Conservation (phyloP, 345 rosid species). For the Boechera retrofracta region DNA sequence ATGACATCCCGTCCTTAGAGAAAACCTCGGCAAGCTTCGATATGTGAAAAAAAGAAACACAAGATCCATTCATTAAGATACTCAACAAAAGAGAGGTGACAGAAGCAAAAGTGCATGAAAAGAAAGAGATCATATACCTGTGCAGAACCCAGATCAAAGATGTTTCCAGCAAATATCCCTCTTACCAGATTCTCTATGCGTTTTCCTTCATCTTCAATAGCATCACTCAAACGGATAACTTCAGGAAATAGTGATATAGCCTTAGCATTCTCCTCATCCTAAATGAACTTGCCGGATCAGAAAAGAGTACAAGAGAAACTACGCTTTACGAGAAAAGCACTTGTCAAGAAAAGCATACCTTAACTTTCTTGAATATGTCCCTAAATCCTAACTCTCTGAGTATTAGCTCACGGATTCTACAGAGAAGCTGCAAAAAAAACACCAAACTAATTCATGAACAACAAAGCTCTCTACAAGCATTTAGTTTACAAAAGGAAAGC, state of each 20-base stretch:
- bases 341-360: conserved; percentile 52
- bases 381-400: conserved; percentile 93
- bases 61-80: neutral
- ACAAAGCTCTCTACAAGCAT: conserved; percentile 15
- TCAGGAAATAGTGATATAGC: conserved; percentile 85
- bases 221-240: conserved; percentile 75
- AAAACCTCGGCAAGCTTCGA: conserved; percentile 97
- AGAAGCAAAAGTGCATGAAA: neutral
- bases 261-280: conserved; percentile 99
- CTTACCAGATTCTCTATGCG: conserved; percentile 74
- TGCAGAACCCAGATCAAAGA: conserved; percentile 97
- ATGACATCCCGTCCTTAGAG: conserved; percentile 96
- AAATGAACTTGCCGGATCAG: conserved; percentile 26
- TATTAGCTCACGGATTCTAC: conserved; percentile 84
- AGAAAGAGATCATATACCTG: conserved; percentile 58
- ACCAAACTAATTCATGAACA: conserved; percentile 22
- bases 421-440: conserved; percentile 63
- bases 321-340: neutral
- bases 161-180: conserved; percentile 97
- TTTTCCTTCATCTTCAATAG: conserved; percentile 67
- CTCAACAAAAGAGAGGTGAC: neutral
- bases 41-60: conserved; percentile 14
- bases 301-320: conserved; percentile 4
- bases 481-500: neutral
- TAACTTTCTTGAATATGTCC: conserved; percentile 97